Evolutionary conservation across 306 rosid genomes (phyloP).

Genomic region (Geum urbanum): DNA sequence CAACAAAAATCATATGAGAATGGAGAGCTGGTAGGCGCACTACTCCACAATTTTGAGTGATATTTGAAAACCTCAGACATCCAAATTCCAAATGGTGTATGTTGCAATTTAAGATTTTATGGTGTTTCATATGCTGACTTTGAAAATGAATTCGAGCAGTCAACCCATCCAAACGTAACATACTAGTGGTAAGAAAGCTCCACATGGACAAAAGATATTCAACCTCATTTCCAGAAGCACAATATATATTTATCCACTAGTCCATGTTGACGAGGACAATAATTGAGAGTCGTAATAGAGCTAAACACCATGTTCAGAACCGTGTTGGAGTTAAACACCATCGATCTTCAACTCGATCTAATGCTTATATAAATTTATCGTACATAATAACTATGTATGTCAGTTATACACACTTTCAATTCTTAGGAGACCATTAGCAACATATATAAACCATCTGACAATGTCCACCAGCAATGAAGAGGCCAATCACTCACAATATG

Average conservation of each 20-base stretch:
- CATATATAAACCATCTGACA: background rate
- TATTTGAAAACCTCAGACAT: too few species aligned
- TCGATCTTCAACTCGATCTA: background rate
- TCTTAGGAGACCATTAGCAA: background rate
- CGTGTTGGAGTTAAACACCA: too few species aligned
- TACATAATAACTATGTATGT: background rate
- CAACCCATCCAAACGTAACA: too few species aligned
- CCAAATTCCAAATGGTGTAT: too few species aligned
- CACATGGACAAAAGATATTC: too few species aligned
- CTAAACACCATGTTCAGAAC: background rate
- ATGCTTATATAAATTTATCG: background rate
- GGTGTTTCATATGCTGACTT: too few species aligned
- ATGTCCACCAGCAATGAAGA: background rate
- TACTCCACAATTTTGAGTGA: too few species aligned
- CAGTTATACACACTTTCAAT: background rate
- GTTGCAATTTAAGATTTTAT: too few species aligned
- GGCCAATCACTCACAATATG: slow-evolving; percentile 13
- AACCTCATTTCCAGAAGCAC: background rate
- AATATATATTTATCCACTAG: background rate
- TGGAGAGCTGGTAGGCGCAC: too few species aligned
- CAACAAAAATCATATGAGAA: too few species aligned
- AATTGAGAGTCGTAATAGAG: background rate
- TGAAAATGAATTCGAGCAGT: too few species aligned
- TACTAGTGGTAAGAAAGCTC: too few species aligned
- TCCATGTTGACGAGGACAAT: background rate